Percentiles rank a stretch among this genome's conserved stretches.
Evolutionary conservation across 2,329 filamentous ascomycete genomes (phyloP).

Genomic region (Hymenoscyphus linearis): DNA sequence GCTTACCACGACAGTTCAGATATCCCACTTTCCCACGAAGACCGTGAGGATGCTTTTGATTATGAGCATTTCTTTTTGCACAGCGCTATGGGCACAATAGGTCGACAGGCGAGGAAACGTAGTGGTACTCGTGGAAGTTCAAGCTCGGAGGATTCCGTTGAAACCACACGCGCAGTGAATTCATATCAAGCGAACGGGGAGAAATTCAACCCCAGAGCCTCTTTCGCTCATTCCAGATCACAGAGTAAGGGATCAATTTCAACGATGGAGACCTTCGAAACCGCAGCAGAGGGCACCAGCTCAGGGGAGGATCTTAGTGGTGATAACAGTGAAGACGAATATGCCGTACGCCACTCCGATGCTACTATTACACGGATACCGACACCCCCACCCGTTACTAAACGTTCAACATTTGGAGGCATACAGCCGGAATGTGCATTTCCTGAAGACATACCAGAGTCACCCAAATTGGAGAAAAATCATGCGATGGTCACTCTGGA

Average conservation of each 20-base stretch:
- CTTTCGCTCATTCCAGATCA: constrained; percentile 40
- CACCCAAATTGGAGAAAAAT: constrained; percentile 10
- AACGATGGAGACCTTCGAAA: constrained; percentile 57
- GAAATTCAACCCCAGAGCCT: constrained; percentile 12
- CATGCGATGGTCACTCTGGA: constrained; percentile 6
- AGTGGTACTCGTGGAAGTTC: constrained; percentile 48
- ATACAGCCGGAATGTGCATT: constrained; percentile 7
- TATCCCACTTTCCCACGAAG: constrained; percentile 73
- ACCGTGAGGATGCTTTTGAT: constrained; percentile 91
- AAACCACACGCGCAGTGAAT: constrained; percentile 50
- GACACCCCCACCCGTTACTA: constrained; percentile 20
- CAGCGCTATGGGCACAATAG: constrained; percentile 79
- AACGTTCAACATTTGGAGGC: constrained; percentile 28
- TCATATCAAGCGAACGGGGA: constrained; percentile 10
- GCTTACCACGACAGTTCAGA: constrained; percentile 58
- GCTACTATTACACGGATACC: constrained; percentile 2
- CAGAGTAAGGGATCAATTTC: constrained; percentile 56
- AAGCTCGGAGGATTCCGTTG: constrained; percentile 55
- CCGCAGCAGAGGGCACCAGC: constrained; percentile 49
- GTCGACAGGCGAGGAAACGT: constrained; percentile 40
- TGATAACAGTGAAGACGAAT: constrained; percentile 35
- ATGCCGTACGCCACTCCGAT: constrained; percentile 33
- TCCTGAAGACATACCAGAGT: constrained; percentile 8
- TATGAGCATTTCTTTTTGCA: constrained; percentile 96
- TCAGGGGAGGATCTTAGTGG: constrained; percentile 24